Conservation (phyloP, 2,329 filamentous ascomycete genomes). For the Podosphaera fusca region DNA sequence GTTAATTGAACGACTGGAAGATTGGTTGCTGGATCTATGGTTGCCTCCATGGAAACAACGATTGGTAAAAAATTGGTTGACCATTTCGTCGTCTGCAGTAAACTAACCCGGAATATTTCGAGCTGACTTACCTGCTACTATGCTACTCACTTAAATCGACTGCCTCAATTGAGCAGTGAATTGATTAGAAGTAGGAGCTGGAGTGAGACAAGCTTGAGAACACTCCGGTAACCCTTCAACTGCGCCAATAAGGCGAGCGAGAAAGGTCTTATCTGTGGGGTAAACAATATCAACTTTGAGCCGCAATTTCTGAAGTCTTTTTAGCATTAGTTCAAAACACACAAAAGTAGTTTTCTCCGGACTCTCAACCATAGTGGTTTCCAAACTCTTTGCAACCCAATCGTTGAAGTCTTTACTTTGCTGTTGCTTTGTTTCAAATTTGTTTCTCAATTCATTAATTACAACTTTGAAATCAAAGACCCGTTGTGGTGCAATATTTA, state of each 20-base stretch:
- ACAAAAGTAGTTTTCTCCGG: not conserved
- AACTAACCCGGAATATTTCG: not conserved
- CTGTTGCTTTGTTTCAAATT: not conserved
- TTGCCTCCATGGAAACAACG: no score
- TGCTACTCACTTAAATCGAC: no score
- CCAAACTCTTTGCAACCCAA: not conserved
- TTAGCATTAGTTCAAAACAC: not conserved
- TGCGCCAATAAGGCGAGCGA: no score
- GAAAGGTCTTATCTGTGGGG: no score
- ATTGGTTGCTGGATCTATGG: not conserved
- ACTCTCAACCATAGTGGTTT: not conserved
- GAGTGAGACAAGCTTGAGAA: no score
- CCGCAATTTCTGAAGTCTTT: not conserved
- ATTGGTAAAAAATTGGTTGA: no score
- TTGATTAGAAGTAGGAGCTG: no score
- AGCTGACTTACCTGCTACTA: no score
- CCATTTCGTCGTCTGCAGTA: not conserved
- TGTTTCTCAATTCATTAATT: not conserved
- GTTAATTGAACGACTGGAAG: no score
- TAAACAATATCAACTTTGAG: not conserved
- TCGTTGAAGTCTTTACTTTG: not conserved
- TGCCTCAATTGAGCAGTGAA: no score
- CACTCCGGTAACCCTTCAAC: no score
- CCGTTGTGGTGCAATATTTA: no score
- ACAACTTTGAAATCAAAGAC: not conserved